Conservation (phyloP, 345 rosid genomes). For the Linum lewisii region DNA sequence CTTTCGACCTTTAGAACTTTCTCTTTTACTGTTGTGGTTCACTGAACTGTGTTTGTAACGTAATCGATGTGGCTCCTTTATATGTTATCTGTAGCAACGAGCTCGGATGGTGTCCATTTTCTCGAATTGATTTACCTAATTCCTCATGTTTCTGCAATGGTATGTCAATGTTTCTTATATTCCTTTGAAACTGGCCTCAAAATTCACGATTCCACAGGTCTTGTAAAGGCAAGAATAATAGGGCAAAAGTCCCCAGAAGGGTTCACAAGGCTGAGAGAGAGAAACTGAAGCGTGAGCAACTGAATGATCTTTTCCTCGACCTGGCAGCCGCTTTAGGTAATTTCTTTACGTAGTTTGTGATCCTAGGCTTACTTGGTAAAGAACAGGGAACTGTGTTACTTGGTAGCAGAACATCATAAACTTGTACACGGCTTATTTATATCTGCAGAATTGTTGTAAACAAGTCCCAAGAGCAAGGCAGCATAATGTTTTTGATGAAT, state of each 20-base stretch:
- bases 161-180: background rate
- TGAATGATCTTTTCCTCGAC: slow-evolving; percentile 79
- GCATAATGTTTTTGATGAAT: background rate
- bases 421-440: too few relatives aligned
- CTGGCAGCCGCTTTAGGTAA: slow-evolving; percentile 73
- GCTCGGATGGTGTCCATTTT: background rate
- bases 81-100: background rate
- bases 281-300: slow-evolving; percentile 88
- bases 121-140: background rate
- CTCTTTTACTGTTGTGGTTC: background rate
- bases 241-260: slow-evolving; percentile 67
- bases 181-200: background rate
- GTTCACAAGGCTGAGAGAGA: slow-evolving; percentile 80
- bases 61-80: background rate
- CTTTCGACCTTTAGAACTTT: background rate
- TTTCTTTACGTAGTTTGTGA: too few relatives aligned
- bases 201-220: slow-evolving; percentile 27
- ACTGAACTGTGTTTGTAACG: background rate
- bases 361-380: too few relatives aligned
- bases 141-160: background rate
- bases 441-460: too few relatives aligned
- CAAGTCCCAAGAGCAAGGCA: background rate
- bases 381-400: too few relatives aligned
- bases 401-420: too few relatives aligned
- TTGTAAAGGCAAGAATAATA: slow-evolving; percentile 28